Base-by-base conservation (phyloP, 176 grass and related monocot genomes). In the Carex parvula region DNA sequence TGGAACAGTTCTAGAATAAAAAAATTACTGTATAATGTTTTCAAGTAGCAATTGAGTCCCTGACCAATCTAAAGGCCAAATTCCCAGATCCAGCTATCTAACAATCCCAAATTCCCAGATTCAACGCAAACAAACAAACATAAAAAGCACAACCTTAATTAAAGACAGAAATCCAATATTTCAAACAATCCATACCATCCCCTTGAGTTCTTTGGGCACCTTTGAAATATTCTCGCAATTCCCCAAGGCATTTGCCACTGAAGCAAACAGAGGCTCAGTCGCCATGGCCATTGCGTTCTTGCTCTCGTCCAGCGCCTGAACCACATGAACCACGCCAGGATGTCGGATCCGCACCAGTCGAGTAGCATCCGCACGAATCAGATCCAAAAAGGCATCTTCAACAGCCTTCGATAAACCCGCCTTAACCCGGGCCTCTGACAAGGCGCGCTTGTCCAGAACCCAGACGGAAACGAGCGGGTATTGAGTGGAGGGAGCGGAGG, bases 271-370 rank as follows among this genome's bases (percentile, higher is more conserved):
- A 8, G 97, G 93, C 62, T 99, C 97, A 1, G 97, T 99, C 3
- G 87, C 97, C 93, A 99, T 99, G 77, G 97, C 97, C 91, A 99
- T 96, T 70, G 97, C 93, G 61, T 88, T 94, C 85, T 99, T 99
- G 84, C 81, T 96, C 91, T 99, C 97, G 70, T 99, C 97, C 48
- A 99, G 88, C 29, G 97, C 97, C 97, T 99, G 97, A 29, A 99
- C 87, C 17, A 99, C 93, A 87, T 99, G 97, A 66, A 99, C 88
- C 70, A 99, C 97, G 50, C 97, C 97, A 22, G 97, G 97, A 76
- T 99, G 97, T 20, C 97, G 91, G 88, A 99, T 72, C 14, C 97
- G 91, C 59, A 99, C 93, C 48, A 99, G 88, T 26, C 97, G 87
- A 3, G 89, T 79, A 5, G 97, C 97, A 88, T 99, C 97, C 21